phyloP scores from a whole-genome alignment of 2,329 filamentous ascomycete species.

The Teratosphaeriaceae sp. region DNA sequence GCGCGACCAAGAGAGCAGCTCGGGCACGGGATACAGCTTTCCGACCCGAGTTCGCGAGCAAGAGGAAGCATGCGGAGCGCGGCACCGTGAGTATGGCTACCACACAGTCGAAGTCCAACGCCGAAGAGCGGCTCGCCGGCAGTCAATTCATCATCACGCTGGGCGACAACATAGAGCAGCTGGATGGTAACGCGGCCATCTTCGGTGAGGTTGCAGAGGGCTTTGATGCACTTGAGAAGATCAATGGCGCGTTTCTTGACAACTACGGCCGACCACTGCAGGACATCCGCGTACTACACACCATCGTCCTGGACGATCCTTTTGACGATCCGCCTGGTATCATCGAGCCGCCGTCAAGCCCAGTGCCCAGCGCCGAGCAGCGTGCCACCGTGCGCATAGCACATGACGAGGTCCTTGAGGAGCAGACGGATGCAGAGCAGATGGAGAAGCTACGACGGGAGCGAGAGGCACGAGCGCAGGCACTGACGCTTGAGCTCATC shows the following conservation, averaged over 20 bases:
- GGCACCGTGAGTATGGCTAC: constrained; percentile 99
- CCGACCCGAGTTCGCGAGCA: constrained; percentile 74
- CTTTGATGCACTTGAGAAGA: constrained; percentile 87
- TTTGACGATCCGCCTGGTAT: constrained; percentile 76
- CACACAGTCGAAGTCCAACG: constrained; percentile 64
- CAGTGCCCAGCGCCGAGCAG: constrained; percentile 74
- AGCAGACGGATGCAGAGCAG: constrained; percentile 72
- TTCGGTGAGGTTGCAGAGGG: constrained; percentile 96
- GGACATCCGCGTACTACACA: constrained; percentile 92
- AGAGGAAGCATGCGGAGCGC: constrained; percentile 79
- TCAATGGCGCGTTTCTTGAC: constrained; percentile 84
- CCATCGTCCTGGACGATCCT: constrained; percentile 84
- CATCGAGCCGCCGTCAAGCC: constrained; percentile 70
- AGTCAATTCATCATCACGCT: constrained; percentile 94
- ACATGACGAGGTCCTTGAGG: constrained; percentile 76
- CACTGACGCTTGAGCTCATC: constrained; percentile 94
- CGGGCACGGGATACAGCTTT: constrained; percentile 45
- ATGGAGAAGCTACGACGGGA: constrained; percentile 76
- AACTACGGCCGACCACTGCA: constrained; percentile 80
- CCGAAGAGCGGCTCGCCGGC: constrained; percentile 73
- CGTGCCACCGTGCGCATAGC: constrained; percentile 86
- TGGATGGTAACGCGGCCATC: constrained; percentile 89
- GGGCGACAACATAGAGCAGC: constrained; percentile 78
- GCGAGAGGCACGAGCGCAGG: constrained; percentile 86
- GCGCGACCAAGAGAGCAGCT: constrained; percentile 58